Conservation (phyloP, 177 flowering plant species). For the Vitis hybrid region DNA sequence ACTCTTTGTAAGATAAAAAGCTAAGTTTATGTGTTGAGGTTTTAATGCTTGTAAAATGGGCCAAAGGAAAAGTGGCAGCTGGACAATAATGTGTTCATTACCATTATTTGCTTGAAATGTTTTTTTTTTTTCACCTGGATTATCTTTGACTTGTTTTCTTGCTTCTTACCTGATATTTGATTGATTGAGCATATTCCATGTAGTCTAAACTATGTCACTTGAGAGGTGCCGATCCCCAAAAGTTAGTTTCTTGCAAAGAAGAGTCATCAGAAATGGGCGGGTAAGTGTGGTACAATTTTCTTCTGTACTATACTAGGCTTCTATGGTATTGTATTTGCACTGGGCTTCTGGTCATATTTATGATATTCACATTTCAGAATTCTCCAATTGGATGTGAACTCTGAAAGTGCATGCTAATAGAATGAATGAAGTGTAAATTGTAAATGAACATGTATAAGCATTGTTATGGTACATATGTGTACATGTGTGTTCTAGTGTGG, state of each 20-base stretch:
- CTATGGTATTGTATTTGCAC: neutral
- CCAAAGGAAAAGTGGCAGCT: neutral
- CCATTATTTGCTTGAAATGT: neutral
- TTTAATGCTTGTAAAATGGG: neutral
- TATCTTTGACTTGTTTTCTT: neutral
- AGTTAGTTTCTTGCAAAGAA: conserved; percentile 58
- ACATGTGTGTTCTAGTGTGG: no score
- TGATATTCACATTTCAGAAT: neutral
- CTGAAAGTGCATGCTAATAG: no score
- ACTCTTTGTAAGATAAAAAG: no score
- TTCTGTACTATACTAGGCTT: neutral
- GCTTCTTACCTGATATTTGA: neutral
- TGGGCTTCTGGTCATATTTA: neutral
- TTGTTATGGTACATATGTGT: no score
- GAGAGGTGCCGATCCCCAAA: conserved; percentile 48
- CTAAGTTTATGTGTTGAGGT: neutral
- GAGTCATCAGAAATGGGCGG: conserved; percentile 95
- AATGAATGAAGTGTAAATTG: no score
- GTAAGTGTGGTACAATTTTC: conserved; percentile 41
- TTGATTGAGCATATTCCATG: conserved; percentile 11
- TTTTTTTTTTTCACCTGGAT: neutral
- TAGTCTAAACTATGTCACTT: conserved; percentile 83
- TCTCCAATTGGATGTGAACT: no score
- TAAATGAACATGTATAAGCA: no score
- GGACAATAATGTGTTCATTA: neutral